Percentiles rank a stretch among this genome's conserved stretches.
Evolutionary conservation across 257 asterid species (phyloP).

Genomic region (Sherardia arvensis): DNA sequence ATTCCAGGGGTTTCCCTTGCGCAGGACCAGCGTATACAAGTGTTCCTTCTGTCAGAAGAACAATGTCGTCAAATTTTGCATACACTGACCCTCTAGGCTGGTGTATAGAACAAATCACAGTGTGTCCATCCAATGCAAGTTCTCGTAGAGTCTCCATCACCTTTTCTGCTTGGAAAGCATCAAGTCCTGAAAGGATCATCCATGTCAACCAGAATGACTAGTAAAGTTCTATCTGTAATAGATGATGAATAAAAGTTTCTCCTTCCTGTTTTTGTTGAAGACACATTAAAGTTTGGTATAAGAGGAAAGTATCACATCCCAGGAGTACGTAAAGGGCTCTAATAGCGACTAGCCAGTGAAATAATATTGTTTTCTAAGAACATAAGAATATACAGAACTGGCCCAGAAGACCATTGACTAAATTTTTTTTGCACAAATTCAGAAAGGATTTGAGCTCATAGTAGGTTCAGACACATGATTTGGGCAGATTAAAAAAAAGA

Average conservation of each 20-base stretch:
- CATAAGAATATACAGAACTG: neutral
- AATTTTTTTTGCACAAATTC: neutral
- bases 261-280: neutral
- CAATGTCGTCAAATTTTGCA: constrained; percentile 86
- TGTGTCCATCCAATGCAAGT: constrained; percentile 95
- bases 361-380: neutral
- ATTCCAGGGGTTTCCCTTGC: constrained; percentile 49
- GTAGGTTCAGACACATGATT: neutral
- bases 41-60: constrained; percentile 82
- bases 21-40: constrained; percentile 95
- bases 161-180: constrained; percentile 99
- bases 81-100: constrained; percentile 98
- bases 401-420: neutral
- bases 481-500: neutral
- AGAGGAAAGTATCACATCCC: neutral
- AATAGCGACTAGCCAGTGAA: neutral
- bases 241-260: neutral
- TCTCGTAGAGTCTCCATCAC: constrained; percentile 87
- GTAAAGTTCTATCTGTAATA: neutral
- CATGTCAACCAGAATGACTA: constrained; percentile 5
- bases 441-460: neutral
- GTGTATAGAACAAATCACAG: constrained; percentile 95
- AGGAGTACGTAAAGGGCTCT: neutral
- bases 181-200: constrained; percentile 72
- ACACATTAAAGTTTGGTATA: neutral